Base-by-base conservation (phyloP, 768 basidiomycete species). In the Chalciporus chontae region DNA sequence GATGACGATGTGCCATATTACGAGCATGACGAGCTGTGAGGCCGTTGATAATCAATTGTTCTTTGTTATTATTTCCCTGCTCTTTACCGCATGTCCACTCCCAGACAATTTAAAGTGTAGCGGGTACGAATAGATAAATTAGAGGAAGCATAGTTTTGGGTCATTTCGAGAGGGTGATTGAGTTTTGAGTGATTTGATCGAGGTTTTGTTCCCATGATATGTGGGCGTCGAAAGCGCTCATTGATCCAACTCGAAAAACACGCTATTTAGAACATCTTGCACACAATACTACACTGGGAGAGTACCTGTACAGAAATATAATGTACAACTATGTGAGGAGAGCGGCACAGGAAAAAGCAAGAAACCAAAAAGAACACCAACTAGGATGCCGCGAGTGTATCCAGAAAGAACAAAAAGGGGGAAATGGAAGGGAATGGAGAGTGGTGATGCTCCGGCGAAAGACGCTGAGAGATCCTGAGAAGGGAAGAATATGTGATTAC, bases 21-120 rank as follows among this genome's bases (percentile, higher is more conserved):
- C 49, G 73, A 74, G 19, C 80, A 81, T 63, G 81, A 81, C 53
- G 81, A 82, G 67, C 69, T 83, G 62, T 83, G 53, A 59, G 26
- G 48, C 40, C 8, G 9, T 51, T 47, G 21, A 52, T 40, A 38
- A 55, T 8, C 45, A 43, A 37, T 26, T 1, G 36, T 46, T 37
- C 15, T 9, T 32, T 48, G 24, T 61, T 40, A 47, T 56, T 50
- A 44, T 55, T 49, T 24, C 32, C 27, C 32, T 42, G 27, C 32
- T 58, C 8, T 31, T 34, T n/a, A 34, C 11, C 15, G 32, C 32
- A 34, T n/a, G n/a, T 45, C 4, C 40, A 14, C 15, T 27, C 17
- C 23, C 18, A 24, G 17, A 27, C 31, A 3, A 41, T 24, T 14
- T 8, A 37, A 44, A 40, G 26, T 49, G 48, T 49, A 50, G 38